phyloP scores from a whole-genome alignment of 176 grass and related monocot genomes.

The Secale cereale region DNA sequence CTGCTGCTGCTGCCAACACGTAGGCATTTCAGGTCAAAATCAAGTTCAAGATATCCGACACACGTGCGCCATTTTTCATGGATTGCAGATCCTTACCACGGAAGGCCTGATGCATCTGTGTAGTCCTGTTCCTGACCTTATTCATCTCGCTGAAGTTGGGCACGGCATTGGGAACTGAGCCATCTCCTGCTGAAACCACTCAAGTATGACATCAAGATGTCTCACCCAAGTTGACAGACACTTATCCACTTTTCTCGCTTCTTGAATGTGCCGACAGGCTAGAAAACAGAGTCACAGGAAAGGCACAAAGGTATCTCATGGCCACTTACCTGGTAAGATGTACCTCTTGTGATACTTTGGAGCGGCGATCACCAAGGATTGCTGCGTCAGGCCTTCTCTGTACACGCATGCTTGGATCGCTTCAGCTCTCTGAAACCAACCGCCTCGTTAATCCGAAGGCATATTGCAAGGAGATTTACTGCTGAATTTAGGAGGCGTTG shows the following conservation, averaged over 20 bases:
- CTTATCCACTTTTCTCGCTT: not conserved
- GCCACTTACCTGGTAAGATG: conserved; percentile 56
- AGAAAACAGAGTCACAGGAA: not conserved
- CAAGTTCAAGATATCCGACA: not conserved
- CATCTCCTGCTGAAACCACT: conserved; percentile 33
- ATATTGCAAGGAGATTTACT: not conserved
- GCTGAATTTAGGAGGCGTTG: not conserved
- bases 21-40: conserved; percentile 2
- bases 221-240: not conserved
- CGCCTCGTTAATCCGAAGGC: not conserved
- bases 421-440: conserved; percentile 54
- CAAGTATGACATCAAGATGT: not conserved
- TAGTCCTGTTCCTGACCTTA: conserved; percentile 35
- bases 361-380: conserved; percentile 71
- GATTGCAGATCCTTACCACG: conserved; percentile 36
- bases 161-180: conserved; percentile 59
- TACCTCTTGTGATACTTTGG: conserved; percentile 92
- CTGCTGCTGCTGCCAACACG: conserved; percentile 4
- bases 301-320: not conserved
- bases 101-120: conserved; percentile 47
- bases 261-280: not conserved
- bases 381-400: conserved; percentile 78
- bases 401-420: conserved; percentile 55
- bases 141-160: conserved; percentile 68
- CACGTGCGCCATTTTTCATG: not conserved